Evolutionary conservation across 1,139 yeast species (phyloP), one percentile per base, ranked within the genome.

Genomic region (Chernovozyma aurita): DNA sequence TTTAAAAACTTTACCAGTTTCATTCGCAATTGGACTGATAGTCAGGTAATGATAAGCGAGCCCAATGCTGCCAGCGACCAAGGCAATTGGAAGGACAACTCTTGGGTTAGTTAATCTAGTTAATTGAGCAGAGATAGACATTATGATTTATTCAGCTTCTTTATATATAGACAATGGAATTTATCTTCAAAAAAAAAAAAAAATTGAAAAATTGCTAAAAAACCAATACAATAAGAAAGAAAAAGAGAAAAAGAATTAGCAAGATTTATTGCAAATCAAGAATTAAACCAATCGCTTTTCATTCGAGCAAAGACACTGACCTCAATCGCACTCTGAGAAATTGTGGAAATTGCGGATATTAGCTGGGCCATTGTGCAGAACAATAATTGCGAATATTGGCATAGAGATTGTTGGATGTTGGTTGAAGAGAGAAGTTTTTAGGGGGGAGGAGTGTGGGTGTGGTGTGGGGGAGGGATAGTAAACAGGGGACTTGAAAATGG

Each of bases 1-100:
- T 39, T 63, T 70, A 59, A 87, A 80, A 22, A 85, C 72, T 48
- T 67, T 73, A 24, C 70, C 58, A 16, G 78, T 37, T 38, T 78
- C 84, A 50, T 76, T 77, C 42, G 55, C 44, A 42, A 72, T 60
- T 24, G 44, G 24, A 24, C 29, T 21, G 29, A 44, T 44, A 26
- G 64, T 53, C 40, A 65, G 55, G 48, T 55, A 68, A 53, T 64
- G 70, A 34, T 69, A 61, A 33, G 78, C 73, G 26, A 76, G 69
- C 22, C 78, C 72, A 35, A 80, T 68, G 24, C 76, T 73, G 25
- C 78, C 70, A 26, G 78, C 78, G 25, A 66, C 59, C 36, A 73
- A 61, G 24, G 74, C 73, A 17, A 63, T 42, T 27, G 76, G 69
- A 16, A 65, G 47, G 24, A 66, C 38, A 32, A 57, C 52, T 43